Evolutionary conservation across 2,329 filamentous ascomycete species (phyloP).

Genomic region (Dothideomycetes sp.): DNA sequence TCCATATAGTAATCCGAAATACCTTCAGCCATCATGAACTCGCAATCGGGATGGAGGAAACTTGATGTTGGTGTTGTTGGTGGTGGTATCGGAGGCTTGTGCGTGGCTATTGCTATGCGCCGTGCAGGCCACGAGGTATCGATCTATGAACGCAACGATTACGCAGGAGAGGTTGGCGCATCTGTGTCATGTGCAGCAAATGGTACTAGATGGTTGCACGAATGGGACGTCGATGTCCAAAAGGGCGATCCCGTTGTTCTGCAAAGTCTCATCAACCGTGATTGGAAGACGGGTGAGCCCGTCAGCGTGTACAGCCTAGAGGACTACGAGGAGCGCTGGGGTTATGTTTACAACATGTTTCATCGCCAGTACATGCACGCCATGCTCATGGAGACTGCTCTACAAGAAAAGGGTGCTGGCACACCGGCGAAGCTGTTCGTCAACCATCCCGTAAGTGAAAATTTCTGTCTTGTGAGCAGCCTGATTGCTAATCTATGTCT

Average conservation of each 20-base stretch:
- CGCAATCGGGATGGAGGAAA: too few species aligned
- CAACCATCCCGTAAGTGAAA: too few species aligned
- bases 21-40: too few species aligned
- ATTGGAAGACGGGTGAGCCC: conserved; percentile 59
- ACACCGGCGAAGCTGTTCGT: conserved; percentile 42
- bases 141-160: conserved; percentile 54
- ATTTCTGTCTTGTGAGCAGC: too few species aligned
- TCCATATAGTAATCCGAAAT: too few species aligned
- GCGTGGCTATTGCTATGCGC: conserved; percentile 39
- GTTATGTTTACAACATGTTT: conserved; percentile 58
- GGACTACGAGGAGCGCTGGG: conserved; percentile 57
- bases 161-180: conserved; percentile 56
- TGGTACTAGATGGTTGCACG: conserved; percentile 57
- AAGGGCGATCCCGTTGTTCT: conserved; percentile 56
- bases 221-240: conserved; percentile 54
- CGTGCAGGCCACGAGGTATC: conserved; percentile 45
- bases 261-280: conserved; percentile 55
- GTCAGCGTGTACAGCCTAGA: conserved; percentile 52
- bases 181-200: conserved; percentile 60
- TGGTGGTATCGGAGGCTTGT: conserved; percentile 44
- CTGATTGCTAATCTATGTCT: too few species aligned
- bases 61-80: too few species aligned
- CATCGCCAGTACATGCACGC: conserved; percentile 58
- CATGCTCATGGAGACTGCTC: conserved; percentile 52
- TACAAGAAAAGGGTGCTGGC: conserved; percentile 38